A percentile compares a stretch with the other conserved stretches of the same genome.
Evolutionary conservation across 805 yeast species (phyloP).

Genomic region (Starmerella tilneyi): DNA sequence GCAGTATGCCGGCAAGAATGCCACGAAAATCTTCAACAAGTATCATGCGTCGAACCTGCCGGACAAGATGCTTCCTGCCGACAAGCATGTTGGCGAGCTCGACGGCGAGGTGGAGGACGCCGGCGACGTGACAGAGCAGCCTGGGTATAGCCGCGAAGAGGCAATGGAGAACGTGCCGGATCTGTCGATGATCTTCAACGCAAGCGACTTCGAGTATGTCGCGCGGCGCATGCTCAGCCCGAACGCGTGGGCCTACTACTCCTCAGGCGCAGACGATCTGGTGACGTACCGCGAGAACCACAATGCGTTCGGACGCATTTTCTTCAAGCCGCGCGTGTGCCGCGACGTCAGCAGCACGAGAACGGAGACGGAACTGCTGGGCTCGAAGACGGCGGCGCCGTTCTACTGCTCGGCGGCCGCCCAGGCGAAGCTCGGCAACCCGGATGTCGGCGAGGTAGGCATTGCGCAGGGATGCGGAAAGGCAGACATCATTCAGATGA

Average conservation of each 20-base stretch:
- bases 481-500: conserved; percentile 73
- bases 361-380: conserved; percentile 61
- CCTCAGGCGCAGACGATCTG: conserved; percentile 91
- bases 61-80: conserved; percentile 46
- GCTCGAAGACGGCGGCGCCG: conserved; percentile 60
- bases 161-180: conserved; percentile 49
- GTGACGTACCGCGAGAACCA: conserved; percentile 83
- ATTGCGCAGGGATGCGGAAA: conserved; percentile 74
- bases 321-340: conserved; percentile 75
- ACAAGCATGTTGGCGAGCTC: conserved; percentile 34
- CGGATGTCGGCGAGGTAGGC: conserved; percentile 78
- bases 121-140: conserved; percentile 32
- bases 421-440: conserved; percentile 75
- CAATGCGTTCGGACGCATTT: conserved; percentile 73
- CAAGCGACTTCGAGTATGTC: conserved; percentile 77
- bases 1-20: conserved; percentile 58
- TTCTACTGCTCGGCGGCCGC: conserved; percentile 90
- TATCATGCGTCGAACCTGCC: conserved; percentile 81
- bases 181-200: conserved; percentile 54
- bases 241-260: conserved; percentile 86
- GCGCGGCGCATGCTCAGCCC: conserved; percentile 69
- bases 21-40: conserved; percentile 74
- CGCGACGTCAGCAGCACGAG: conserved; percentile 69
- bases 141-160: conserved; percentile 37
- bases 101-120: conserved; percentile 15